These are phyloP conservation scores for Glutinoglossum americanum DNA, from an alignment of 495 filamentous ascomycete genomes.

Conservation along the genomic window DNA sequence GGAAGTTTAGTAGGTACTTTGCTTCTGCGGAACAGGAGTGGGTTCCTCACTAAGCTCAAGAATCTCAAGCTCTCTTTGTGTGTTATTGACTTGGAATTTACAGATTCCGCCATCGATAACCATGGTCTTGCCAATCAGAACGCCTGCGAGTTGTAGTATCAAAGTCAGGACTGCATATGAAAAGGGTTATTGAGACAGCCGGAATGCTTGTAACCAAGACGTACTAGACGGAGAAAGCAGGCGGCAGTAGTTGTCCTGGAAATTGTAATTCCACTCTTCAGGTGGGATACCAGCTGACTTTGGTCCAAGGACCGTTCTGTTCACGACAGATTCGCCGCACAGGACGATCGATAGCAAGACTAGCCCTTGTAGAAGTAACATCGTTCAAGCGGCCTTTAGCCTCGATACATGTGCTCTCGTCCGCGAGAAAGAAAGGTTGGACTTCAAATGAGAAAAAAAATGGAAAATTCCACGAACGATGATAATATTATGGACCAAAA, in stretches of 20 bases:
- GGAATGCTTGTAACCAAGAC: too few species aligned
- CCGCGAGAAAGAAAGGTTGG: too few species aligned
- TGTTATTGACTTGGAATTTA: not conserved
- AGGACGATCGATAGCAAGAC: too few species aligned
- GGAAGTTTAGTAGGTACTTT: not conserved
- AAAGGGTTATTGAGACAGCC: not conserved
- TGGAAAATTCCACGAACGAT: too few species aligned
- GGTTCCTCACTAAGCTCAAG: not conserved
- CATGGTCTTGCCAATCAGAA: not conserved
- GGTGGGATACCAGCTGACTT: not conserved
- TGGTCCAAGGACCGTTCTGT: not conserved
- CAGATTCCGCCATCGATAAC: not conserved
- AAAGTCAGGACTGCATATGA: not conserved
- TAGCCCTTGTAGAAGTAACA: too few species aligned
- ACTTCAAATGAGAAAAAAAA: too few species aligned
- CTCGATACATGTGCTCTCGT: too few species aligned
- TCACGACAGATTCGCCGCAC: not conserved
- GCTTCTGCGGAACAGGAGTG: not conserved
- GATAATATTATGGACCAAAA: too few species aligned
- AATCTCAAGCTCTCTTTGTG: not conserved
- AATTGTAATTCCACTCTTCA: not conserved
- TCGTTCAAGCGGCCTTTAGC: too few species aligned
- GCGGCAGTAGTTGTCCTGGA: not conserved
- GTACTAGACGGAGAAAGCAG: not conserved
- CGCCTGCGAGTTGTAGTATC: not conserved